Conservation (phyloP, 192 early-diverging fungal genomes). For the Thamnidium elegans region DNA sequence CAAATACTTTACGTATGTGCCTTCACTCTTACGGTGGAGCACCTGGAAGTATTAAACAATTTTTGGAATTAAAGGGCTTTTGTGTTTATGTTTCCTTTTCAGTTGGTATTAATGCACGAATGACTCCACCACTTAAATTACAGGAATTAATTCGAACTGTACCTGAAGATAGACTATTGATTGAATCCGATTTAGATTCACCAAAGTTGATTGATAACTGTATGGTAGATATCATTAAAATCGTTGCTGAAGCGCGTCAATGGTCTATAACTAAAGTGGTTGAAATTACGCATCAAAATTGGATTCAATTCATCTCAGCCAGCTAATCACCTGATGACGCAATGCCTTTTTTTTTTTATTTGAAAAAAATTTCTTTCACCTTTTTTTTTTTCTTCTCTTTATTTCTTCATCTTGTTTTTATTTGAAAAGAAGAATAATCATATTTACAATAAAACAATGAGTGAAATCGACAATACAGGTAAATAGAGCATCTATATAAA, state of each 20-base stretch:
- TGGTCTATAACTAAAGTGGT: conserved; percentile 47
- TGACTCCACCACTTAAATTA: conserved; percentile 45
- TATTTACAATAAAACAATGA: conserved; percentile 1
- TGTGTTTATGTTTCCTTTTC: conserved; percentile 81
- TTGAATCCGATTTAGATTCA: conserved; percentile 81
- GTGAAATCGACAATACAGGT: conserved; percentile 18
- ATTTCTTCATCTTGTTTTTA: neutral
- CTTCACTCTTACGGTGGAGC: conserved; percentile 87
- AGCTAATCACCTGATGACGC: neutral
- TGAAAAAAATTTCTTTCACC: neutral
- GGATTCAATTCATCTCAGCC: neutral
- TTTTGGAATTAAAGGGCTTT: conserved; percentile 20
- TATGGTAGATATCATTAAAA: conserved; percentile 48
- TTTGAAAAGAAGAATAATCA: too few relatives aligned
- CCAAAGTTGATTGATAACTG: conserved; percentile 48
- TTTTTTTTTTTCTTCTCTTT: neutral
- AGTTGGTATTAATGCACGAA: conserved; percentile 67
- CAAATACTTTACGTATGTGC: conserved; percentile 65
- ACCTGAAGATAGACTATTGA: conserved; percentile 73
- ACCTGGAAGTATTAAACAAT: conserved; percentile 21
- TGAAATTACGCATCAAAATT: neutral
- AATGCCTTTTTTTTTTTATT: neutral
- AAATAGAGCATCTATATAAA: neutral
- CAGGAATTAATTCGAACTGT: conserved; percentile 63
- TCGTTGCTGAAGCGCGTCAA: conserved; percentile 56